phyloP scores from a whole-genome alignment of 768 basidiomycete genomes.

The Strobilomyces echinocephalus region DNA sequence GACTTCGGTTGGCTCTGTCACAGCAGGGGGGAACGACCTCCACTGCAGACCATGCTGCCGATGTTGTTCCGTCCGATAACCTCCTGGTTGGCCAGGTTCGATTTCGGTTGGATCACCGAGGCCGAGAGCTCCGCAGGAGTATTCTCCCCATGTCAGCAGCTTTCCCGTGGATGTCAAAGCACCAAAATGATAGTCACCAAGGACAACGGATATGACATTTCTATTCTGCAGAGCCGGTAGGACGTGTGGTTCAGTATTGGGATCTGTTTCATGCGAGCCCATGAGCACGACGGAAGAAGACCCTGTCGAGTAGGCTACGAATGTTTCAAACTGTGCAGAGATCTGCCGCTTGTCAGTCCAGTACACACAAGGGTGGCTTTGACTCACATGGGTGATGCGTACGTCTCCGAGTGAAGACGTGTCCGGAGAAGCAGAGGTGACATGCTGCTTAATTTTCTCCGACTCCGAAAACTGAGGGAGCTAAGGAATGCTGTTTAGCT shows the following conservation, averaged over 20 bases:
- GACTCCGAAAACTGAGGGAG: slow-evolving; percentile 71
- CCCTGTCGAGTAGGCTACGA: slow-evolving; percentile 78
- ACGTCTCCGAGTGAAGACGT: slow-evolving; percentile 41
- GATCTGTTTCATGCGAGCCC: slow-evolving; percentile 49
- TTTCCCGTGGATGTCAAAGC: slow-evolving; percentile 77
- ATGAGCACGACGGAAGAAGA: slow-evolving; percentile 68
- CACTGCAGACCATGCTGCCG: slow-evolving; percentile 25
- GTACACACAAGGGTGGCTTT: neutral
- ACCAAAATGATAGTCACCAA: slow-evolving; percentile 91
- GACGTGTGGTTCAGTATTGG: slow-evolving; percentile 49
- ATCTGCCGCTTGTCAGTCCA: slow-evolving; percentile 43
- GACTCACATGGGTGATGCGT: slow-evolving; percentile 74
- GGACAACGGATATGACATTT: slow-evolving; percentile 77
- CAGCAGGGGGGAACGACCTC: slow-evolving; percentile 34
- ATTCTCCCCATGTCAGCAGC: slow-evolving; percentile 76
- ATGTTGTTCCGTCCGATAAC: slow-evolving; percentile 41
- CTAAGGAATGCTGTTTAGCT: slow-evolving; percentile 34
- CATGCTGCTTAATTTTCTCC: slow-evolving; percentile 42
- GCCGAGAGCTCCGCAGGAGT: slow-evolving; percentile 78
- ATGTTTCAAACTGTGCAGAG: slow-evolving; percentile 77
- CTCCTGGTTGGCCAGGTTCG: slow-evolving; percentile 54
- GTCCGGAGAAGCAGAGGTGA: slow-evolving; percentile 39
- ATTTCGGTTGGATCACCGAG: slow-evolving; percentile 68
- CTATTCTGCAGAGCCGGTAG: slow-evolving; percentile 71
- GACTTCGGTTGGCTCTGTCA: slow-evolving; percentile 63